These are phyloP conservation scores for Eleusine coracana DNA, from an alignment of 176 grass and related monocot genomes.

Conservation along the genomic window DNA sequence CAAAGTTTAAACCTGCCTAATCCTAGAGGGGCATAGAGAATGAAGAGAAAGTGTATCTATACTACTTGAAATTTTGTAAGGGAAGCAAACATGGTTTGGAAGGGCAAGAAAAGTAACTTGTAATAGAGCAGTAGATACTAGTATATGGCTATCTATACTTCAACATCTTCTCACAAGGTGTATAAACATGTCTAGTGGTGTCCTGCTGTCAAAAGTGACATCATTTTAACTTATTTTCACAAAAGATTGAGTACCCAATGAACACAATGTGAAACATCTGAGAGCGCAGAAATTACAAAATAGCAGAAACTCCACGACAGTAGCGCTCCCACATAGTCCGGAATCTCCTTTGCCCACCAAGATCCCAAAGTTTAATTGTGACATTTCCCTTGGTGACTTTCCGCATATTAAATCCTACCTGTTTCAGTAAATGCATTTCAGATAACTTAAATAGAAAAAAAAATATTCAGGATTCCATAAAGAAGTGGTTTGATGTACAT, in stretches of 20 bases:
- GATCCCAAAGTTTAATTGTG: slow-evolving; percentile 99
- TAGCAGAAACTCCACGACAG: slow-evolving; percentile 95
- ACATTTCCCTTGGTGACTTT: slow-evolving; percentile 99
- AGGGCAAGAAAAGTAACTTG: neutral
- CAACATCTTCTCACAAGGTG: slow-evolving; percentile 6
- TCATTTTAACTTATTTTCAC: neutral
- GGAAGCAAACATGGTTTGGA: slow-evolving; percentile 10
- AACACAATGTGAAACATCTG: neutral
- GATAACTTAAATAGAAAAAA: slow-evolving; percentile 2
- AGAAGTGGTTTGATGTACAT: slow-evolving; percentile 37
- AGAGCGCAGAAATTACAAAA: slow-evolving; percentile 65
- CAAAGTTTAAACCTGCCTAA: neutral
- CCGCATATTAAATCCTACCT: slow-evolving; percentile 99
- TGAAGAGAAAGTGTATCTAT: neutral
- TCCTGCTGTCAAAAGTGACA: neutral
- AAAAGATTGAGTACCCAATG: neutral
- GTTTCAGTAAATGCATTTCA: slow-evolving; percentile 37
- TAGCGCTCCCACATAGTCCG: slow-evolving; percentile 99
- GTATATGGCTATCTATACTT: neutral
- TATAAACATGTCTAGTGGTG: slow-evolving; percentile 20
- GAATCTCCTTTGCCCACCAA: slow-evolving; percentile 95
- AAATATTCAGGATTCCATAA: slow-evolving; percentile 22
- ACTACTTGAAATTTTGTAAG: neutral
- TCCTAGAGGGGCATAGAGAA: neutral
- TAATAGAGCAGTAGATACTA: neutral